phyloP scores from a whole-genome alignment of 148 eudicot genomes.

The Rhododendron mucronatum region DNA sequence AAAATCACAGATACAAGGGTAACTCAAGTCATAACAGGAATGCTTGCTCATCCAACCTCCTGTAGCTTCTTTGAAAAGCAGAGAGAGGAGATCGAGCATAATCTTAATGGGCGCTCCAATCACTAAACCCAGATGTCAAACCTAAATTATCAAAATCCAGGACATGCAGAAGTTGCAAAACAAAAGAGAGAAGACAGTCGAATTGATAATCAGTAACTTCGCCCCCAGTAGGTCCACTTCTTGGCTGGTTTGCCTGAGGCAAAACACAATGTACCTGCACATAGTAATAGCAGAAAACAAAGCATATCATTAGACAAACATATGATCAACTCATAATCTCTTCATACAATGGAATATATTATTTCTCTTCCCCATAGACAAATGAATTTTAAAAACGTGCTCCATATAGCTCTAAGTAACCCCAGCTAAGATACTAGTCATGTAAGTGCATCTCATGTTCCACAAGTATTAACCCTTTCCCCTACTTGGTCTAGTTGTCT shows the following conservation, averaged over 20 bases:
- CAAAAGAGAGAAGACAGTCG: neutral
- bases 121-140: neutral
- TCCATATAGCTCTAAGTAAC: neutral
- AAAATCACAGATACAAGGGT: neutral
- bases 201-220: conserved; percentile 56
- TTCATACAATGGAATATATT: neutral
- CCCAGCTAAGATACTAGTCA: too few relatives aligned
- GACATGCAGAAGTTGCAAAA: neutral
- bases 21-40: neutral
- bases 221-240: conserved; percentile 98
- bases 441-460: too few relatives aligned
- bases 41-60: neutral
- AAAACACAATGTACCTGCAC: conserved; percentile 82
- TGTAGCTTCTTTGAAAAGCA: neutral
- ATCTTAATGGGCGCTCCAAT: neutral
- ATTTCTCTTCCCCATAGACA: neutral
- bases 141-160: neutral
- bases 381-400: neutral
- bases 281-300: neutral
- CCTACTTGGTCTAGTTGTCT: neutral
- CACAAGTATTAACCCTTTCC: neutral
- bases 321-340: neutral
- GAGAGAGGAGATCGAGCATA: neutral
- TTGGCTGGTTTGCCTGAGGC: conserved; percentile 96
- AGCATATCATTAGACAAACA: neutral